Conservation (phyloP, 352 stramenopile genomes). For the Aphanomyces invadans region DNA sequence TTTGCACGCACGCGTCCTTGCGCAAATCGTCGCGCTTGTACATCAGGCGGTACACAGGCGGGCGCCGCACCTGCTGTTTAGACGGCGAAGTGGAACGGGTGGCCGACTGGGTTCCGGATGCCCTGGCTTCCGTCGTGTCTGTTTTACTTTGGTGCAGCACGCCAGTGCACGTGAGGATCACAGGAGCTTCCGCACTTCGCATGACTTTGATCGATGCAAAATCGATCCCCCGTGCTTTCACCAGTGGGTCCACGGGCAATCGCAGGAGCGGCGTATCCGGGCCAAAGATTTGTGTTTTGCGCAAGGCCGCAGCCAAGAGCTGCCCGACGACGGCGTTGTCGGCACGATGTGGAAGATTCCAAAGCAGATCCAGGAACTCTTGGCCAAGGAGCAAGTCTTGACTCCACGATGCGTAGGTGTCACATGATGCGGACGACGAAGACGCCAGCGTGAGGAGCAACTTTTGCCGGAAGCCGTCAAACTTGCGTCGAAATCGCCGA, state of each 20-base stretch:
- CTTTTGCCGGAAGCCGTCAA: slow-evolving; percentile 73
- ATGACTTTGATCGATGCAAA: slow-evolving; percentile 72
- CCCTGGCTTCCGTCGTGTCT: slow-evolving; percentile 26
- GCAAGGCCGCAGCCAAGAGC: slow-evolving; percentile 41
- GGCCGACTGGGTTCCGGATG: too few relatives aligned
- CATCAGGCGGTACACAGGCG: slow-evolving; percentile 57
- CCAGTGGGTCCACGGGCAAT: slow-evolving; percentile 58
- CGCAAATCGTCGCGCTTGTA: slow-evolving; percentile 83
- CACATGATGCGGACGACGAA: slow-evolving; percentile 46
- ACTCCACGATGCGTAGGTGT: slow-evolving; percentile 33
- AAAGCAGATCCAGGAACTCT: slow-evolving; percentile 76
- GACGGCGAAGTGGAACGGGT: too few relatives aligned
- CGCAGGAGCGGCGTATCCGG: slow-evolving; percentile 32
- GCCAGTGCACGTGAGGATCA: slow-evolving; percentile 72
- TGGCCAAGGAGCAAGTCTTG: slow-evolving; percentile 70
- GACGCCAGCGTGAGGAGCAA: slow-evolving; percentile 61
- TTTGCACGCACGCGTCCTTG: slow-evolving; percentile 79
- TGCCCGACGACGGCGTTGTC: slow-evolving; percentile 47
- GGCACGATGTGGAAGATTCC: slow-evolving; percentile 66
- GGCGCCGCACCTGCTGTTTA: slow-evolving; percentile 26
- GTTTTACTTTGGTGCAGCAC: slow-evolving; percentile 36
- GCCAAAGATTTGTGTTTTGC: slow-evolving; percentile 43
- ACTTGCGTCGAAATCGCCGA: slow-evolving; percentile 59
- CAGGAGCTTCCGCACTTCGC: slow-evolving; percentile 68
- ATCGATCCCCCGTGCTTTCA: slow-evolving; percentile 66